These are phyloP conservation scores for Alternaria brassicicola DNA, from an alignment of 2,329 filamentous ascomycete species.

Conservation along the genomic window DNA sequence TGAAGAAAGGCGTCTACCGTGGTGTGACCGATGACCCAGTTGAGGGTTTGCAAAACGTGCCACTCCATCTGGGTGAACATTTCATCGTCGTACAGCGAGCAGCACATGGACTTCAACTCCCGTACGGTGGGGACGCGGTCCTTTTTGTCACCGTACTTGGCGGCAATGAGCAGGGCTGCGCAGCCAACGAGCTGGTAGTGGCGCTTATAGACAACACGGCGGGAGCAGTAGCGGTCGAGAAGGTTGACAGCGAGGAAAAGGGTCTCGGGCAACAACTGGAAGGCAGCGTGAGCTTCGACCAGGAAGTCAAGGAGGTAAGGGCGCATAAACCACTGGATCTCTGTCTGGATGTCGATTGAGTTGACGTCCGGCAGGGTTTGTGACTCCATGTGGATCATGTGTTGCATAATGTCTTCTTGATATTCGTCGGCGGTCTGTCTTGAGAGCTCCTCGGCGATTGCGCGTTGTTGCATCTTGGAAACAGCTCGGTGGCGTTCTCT, in stretches of 20 bases:
- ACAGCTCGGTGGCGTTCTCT: conserved; percentile 79
- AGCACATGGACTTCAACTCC: conserved; percentile 99
- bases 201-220: conserved; percentile 96
- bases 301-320: conserved; percentile 98
- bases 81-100: conserved; percentile 94
- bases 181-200: conserved; percentile 98
- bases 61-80: conserved; percentile 99
- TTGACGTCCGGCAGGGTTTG: conserved; percentile 95
- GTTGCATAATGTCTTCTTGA: conserved; percentile 88
- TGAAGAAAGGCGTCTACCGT: conserved; percentile 95
- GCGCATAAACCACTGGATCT: conserved; percentile 99
- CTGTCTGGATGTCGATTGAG: conserved; percentile 97
- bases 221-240: conserved; percentile 96
- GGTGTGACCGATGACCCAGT: conserved; percentile 94
- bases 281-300: conserved; percentile 94
- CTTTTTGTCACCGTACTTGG: conserved; percentile 99
- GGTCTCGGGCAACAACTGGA: conserved; percentile 91
- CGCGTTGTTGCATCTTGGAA: conserved; percentile 82
- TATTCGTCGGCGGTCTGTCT: conserved; percentile 86
- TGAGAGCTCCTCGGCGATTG: conserved; percentile 87
- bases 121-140: conserved; percentile 97
- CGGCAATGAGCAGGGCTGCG: conserved; percentile 91
- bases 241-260: conserved; percentile 96
- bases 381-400: conserved; percentile 95
- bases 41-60: conserved; percentile 96